Evolutionary conservation across 176 grass and related monocot genomes (phyloP).

Genomic region (Poa annua): DNA sequence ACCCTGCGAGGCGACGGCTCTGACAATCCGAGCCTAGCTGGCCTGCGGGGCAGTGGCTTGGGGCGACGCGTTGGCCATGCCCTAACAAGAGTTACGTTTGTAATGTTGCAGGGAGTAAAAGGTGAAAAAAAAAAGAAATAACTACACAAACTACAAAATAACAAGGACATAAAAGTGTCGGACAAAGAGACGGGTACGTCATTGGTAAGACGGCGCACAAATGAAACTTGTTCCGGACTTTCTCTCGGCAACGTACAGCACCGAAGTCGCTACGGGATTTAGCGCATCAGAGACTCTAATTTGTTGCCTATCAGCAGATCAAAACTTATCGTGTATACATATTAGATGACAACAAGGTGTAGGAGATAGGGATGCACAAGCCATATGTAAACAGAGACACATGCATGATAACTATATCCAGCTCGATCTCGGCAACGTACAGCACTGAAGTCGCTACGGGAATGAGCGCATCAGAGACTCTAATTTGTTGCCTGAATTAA

Average conservation of each 20-base stretch:
- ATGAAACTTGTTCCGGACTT: slow-evolving; percentile 47
- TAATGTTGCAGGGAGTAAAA: too few species aligned
- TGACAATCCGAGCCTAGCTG: too few species aligned
- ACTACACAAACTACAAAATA: too few species aligned
- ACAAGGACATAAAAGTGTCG: slow-evolving; percentile 4
- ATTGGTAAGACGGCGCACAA: slow-evolving; percentile 27
- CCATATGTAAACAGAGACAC: neutral
- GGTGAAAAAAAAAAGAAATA: too few species aligned
- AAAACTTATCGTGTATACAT: too few species aligned
- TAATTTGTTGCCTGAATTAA: slow-evolving; percentile 58
- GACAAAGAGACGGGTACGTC: slow-evolving; percentile 48
- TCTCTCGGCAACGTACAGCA: slow-evolving; percentile 88
- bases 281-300: slow-evolving; percentile 93
- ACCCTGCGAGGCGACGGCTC: too few species aligned
- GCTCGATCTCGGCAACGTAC: slow-evolving; percentile 66
- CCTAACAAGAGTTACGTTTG: too few species aligned
- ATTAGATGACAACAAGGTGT: neutral
- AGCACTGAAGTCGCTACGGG: slow-evolving; percentile 63
- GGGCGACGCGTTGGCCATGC: too few species aligned
- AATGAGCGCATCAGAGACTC: slow-evolving; percentile 71
- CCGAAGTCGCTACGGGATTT: slow-evolving; percentile 56
- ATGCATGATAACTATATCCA: slow-evolving; percentile 53
- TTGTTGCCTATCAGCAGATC: neutral
- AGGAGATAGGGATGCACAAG: slow-evolving; percentile 49
- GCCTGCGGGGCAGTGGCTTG: too few species aligned